A percentile compares a stretch with the other conserved stretches of the same genome.
Evolutionary conservation across 2,329 filamentous ascomycete species (phyloP).

Genomic region (Phaeosphaeriaceae sp.): DNA sequence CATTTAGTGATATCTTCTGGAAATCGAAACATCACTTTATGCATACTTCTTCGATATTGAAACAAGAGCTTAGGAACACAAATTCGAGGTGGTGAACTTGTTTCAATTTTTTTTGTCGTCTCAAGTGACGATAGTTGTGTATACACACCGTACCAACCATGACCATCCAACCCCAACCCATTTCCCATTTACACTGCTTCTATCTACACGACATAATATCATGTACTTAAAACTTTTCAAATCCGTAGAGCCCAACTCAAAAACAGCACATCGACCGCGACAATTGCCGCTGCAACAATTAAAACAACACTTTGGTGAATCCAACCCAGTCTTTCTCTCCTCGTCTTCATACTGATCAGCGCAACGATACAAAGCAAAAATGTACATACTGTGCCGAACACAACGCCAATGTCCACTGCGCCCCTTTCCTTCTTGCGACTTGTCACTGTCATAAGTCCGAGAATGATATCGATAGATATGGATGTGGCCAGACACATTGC

Average conservation of each 20-base stretch:
- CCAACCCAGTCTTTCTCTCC: constrained; percentile 38
- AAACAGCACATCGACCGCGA: constrained; percentile 38
- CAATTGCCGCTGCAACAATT: constrained; percentile 30
- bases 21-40: too few species aligned
- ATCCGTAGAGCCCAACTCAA: constrained; percentile 33
- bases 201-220: too few species aligned
- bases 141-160: too few species aligned
- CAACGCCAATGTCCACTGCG: constrained; percentile 76
- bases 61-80: too few species aligned
- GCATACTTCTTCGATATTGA: too few species aligned
- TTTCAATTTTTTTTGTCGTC: too few species aligned
- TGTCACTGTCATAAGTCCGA: constrained; percentile 69
- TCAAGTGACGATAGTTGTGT: too few species aligned
- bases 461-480: constrained; percentile 68
- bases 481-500: constrained; percentile 64
- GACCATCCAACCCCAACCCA: background rate
- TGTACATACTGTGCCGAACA: constrained; percentile 71
- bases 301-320: constrained; percentile 39
- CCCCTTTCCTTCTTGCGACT: constrained; percentile 70
- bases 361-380: constrained; percentile 52
- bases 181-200: background rate
- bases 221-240: background rate
- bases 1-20: too few species aligned
- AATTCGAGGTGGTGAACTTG: too few species aligned
- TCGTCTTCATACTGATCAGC: constrained; percentile 40